Evolutionary conservation across 495 filamentous ascomycete species (phyloP).

Genomic region (Sabuloglossum arenarium): DNA sequence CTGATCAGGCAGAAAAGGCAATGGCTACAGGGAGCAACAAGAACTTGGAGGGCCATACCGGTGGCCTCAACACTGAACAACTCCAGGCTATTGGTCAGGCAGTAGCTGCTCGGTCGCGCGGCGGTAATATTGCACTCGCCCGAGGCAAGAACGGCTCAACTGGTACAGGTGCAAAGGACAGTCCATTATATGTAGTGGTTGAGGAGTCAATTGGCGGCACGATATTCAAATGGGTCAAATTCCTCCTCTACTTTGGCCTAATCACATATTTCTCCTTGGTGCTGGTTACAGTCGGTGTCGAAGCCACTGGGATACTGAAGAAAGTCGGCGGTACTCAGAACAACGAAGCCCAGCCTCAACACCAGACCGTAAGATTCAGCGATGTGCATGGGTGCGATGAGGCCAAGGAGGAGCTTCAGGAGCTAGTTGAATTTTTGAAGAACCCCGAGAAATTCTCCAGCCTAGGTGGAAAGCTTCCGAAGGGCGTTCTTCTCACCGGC

Average conservation of each 20-base stretch:
- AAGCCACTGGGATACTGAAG: slow-evolving; percentile 49
- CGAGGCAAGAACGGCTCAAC: slow-evolving; percentile 21
- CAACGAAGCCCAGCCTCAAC: slow-evolving; percentile 72
- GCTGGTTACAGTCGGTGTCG: slow-evolving; percentile 56
- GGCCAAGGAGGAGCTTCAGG: slow-evolving; percentile 92
- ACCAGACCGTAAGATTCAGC: slow-evolving; percentile 75
- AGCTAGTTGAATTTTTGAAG: slow-evolving; percentile 87
- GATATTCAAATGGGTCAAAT: slow-evolving; percentile 81
- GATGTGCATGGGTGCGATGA: slow-evolving; percentile 97
- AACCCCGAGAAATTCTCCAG: slow-evolving; percentile 80
- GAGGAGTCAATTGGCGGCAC: slow-evolving; percentile 62
- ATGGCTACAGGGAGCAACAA: slow-evolving; percentile 15
- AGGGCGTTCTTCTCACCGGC: slow-evolving; percentile 86
- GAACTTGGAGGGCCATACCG: background rate
- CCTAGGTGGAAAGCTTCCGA: slow-evolving; percentile 87
- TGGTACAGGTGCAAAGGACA: slow-evolving; percentile 49
- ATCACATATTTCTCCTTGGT: slow-evolving; percentile 54
- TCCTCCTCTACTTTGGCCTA: slow-evolving; percentile 55
- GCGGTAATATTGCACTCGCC: slow-evolving; percentile 39
- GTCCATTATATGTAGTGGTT: slow-evolving; percentile 86
- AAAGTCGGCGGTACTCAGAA: slow-evolving; percentile 48
- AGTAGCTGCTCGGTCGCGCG: slow-evolving; percentile 51
- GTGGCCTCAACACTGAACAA: slow-evolving; percentile 34
- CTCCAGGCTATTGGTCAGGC: slow-evolving; percentile 75
- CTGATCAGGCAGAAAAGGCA: slow-evolving; percentile 33